A percentile compares a stretch with the other conserved stretches of the same genome.
phyloP scores from a whole-genome alignment of 2,329 filamentous ascomycete species.

The Beauveria brongniartii region DNA sequence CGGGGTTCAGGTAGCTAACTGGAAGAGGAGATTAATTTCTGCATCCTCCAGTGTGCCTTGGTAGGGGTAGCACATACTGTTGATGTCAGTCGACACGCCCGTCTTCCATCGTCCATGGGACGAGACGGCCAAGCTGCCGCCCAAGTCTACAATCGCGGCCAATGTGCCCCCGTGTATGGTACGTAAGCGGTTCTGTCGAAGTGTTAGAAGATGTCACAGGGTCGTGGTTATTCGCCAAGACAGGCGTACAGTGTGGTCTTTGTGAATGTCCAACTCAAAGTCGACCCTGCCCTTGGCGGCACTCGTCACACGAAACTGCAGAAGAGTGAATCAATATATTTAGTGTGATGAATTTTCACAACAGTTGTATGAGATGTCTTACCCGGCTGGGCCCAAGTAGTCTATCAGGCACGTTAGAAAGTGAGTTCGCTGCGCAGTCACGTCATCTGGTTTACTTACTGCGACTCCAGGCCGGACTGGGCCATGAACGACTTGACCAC shows the following conservation, averaged over 20 bases:
- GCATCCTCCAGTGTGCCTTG: background rate
- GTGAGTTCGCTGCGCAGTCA: constrained; percentile 8
- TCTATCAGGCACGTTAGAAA: constrained; percentile 6
- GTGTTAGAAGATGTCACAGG: background rate
- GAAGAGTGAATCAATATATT: background rate
- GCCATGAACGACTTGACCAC: constrained; percentile 79
- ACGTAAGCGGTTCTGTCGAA: constrained; percentile 59
- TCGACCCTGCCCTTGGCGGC: constrained; percentile 61
- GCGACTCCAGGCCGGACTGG: constrained; percentile 81
- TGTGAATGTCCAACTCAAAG: constrained; percentile 67
- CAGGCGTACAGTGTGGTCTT: constrained; percentile 60
- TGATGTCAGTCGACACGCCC: constrained; percentile 58
- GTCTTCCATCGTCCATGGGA: constrained; percentile 56
- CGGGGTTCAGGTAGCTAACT: constrained; percentile 57
- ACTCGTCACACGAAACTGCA: constrained; percentile 57
- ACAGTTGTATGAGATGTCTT: background rate
- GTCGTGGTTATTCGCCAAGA: no score
- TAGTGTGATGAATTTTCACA: no score
- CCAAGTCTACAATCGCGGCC: constrained; percentile 64
- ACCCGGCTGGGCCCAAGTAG: constrained; percentile 13
- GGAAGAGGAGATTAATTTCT: background rate
- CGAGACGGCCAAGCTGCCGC: constrained; percentile 57
- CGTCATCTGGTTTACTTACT: constrained; percentile 40
- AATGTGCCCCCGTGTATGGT: constrained; percentile 75
- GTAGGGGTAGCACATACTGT: constrained; percentile 33